phyloP scores from a whole-genome alignment of 805 yeast genomes.

The Wickerhamomyces alni region DNA sequence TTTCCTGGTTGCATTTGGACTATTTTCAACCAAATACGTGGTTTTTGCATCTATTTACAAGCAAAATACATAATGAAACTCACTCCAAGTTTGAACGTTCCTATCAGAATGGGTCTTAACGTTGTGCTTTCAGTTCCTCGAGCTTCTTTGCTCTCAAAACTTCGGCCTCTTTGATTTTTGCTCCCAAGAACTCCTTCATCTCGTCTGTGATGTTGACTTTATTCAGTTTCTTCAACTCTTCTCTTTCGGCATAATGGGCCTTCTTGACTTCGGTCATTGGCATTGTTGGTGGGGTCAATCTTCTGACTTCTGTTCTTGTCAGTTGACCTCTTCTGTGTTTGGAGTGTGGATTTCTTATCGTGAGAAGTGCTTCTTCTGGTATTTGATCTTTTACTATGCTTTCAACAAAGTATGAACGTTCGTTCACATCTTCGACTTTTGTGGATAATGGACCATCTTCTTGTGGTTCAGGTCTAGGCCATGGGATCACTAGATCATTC shows the following conservation, averaged over 20 bases:
- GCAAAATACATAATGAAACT: not conserved
- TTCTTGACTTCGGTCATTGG: constrained; percentile 62
- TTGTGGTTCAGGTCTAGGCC: constrained; percentile 68
- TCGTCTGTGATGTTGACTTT: constrained; percentile 41
- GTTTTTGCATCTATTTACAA: not conserved
- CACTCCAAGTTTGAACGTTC: too few relatives aligned
- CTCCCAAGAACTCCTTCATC: constrained; percentile 49
- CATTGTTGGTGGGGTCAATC: constrained; percentile 65
- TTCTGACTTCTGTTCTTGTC: constrained; percentile 55
- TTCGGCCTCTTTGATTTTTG: constrained; percentile 30
- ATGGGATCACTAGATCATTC: constrained; percentile 69
- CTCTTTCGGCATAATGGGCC: constrained; percentile 53
- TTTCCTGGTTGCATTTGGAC: not conserved
- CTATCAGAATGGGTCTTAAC: not conserved
- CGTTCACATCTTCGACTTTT: constrained; percentile 47
- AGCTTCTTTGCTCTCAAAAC: constrained; percentile 11
- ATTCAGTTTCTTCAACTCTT: constrained; percentile 34
- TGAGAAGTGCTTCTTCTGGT: constrained; percentile 58
- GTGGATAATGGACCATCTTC: constrained; percentile 60
- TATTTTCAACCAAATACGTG: not conserved
- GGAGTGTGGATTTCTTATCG: constrained; percentile 74
- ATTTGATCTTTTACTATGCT: constrained; percentile 61
- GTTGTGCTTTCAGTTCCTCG: constrained; percentile 10
- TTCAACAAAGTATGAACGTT: constrained; percentile 69
- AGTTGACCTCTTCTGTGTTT: constrained; percentile 59